Percentiles rank a stretch among this genome's conserved stretches.
These are phyloP conservation scores for Pichia gijzeniarum DNA, from an alignment of 805 yeast species.

Conservation along the genomic window DNA sequence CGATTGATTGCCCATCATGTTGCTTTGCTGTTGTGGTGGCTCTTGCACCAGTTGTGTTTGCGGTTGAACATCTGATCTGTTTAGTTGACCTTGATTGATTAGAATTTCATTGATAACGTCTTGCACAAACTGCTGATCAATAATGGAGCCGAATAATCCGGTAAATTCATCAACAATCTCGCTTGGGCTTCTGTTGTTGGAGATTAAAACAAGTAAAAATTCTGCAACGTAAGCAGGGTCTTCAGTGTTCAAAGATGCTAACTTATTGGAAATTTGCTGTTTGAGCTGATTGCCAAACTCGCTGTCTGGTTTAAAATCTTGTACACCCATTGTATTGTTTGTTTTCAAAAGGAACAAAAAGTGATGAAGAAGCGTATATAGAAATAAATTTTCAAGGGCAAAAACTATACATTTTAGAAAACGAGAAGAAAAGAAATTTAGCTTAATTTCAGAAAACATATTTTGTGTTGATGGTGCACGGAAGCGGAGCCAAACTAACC, in stretches of 20 bases:
- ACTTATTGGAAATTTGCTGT: slow-evolving; percentile 35
- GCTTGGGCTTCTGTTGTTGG: slow-evolving; percentile 55
- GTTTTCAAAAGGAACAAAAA: not conserved
- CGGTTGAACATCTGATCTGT: slow-evolving; percentile 8
- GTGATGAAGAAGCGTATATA: not conserved
- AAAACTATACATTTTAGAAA: not conserved
- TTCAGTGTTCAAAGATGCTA: slow-evolving; percentile 37
- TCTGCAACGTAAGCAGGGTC: slow-evolving; percentile 64
- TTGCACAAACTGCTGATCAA: slow-evolving; percentile 51
- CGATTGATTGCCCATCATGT: not conserved
- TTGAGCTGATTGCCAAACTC: slow-evolving; percentile 38
- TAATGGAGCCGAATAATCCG: slow-evolving; percentile 53
- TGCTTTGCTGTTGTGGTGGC: slow-evolving; percentile 14
- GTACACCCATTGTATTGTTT: slow-evolving; percentile 12
- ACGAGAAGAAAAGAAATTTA: too few species aligned
- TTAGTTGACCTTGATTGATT: slow-evolving; percentile 16
- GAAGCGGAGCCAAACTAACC: too few species aligned
- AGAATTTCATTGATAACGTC: slow-evolving; percentile 52
- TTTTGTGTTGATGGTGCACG: too few species aligned
- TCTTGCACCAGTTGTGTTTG: slow-evolving; percentile 11
- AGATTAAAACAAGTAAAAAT: slow-evolving; percentile 62
- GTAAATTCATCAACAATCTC: slow-evolving; percentile 58
- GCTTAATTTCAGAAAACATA: too few species aligned
- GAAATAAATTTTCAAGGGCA: not conserved
- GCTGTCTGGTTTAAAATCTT: slow-evolving; percentile 26